These are phyloP conservation scores for Zelonia costaricensis DNA, from an alignment of 208 protist species.

Conservation along the genomic window DNA sequence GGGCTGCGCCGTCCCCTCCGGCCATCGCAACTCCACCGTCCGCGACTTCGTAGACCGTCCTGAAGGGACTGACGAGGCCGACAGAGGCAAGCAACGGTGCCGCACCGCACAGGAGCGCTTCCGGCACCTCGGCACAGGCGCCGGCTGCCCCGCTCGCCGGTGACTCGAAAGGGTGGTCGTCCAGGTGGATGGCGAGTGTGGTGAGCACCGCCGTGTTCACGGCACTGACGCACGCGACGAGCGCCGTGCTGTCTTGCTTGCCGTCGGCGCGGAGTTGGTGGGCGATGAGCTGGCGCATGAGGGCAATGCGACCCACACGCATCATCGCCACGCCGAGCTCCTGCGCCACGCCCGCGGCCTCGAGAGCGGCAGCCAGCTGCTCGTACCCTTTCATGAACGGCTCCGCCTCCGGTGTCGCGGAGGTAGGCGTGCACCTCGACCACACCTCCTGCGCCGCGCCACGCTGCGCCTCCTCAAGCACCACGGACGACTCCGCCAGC, in stretches of 20 bases:
- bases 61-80: slow-evolving; percentile 14
- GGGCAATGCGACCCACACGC: slow-evolving; percentile 66
- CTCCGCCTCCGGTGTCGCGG: slow-evolving; percentile 7
- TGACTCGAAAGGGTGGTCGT: not conserved
- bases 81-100: slow-evolving; percentile 18
- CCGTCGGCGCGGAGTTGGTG: slow-evolving; percentile 84
- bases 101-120: slow-evolving; percentile 15
- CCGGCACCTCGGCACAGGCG: slow-evolving; percentile 18
- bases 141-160: not conserved
- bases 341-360: not conserved
- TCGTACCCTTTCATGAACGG: slow-evolving; percentile 38
- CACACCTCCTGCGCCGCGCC: slow-evolving; percentile 15
- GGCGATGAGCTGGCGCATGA: slow-evolving; percentile 91
- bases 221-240: slow-evolving; percentile 73
- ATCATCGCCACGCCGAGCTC: slow-evolving; percentile 40
- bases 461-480: slow-evolving; percentile 7
- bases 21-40: not conserved
- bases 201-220: slow-evolving; percentile 88
- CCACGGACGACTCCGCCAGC: slow-evolving; percentile 27
- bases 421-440: slow-evolving; percentile 22
- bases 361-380: slow-evolving; percentile 28
- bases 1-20: not conserved
- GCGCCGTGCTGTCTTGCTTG: slow-evolving; percentile 84
- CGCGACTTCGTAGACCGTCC: slow-evolving; percentile 16
- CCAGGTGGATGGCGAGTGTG: slow-evolving; percentile 72